A percentile compares a stretch with the other conserved stretches of the same genome.
Evolutionary conservation across 495 filamentous ascomycete species (phyloP).

Genomic region (Pyronema domesticum): DNA sequence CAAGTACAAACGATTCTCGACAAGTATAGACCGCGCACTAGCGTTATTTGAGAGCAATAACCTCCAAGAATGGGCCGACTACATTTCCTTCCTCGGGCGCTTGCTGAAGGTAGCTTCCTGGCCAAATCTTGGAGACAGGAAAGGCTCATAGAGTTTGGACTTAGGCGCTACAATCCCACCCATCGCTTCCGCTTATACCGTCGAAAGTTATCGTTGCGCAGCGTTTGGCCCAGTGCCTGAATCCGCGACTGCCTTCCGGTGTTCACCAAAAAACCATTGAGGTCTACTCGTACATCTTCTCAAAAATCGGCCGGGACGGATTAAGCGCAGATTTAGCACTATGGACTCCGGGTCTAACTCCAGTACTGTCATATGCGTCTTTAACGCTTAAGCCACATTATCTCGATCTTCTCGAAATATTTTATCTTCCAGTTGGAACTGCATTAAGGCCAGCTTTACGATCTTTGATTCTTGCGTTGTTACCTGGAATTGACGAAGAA

Average conservation of each 20-base stretch:
- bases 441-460: slow-evolving; percentile 75
- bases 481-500: slow-evolving; percentile 89
- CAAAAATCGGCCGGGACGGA: slow-evolving; percentile 52
- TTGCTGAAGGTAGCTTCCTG: slow-evolving; percentile 54
- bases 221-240: slow-evolving; percentile 83
- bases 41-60: slow-evolving; percentile 71
- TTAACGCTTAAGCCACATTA: slow-evolving; percentile 71
- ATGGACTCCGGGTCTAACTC: slow-evolving; percentile 75
- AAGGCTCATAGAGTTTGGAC: not conserved
- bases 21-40: slow-evolving; percentile 69
- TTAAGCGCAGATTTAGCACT: slow-evolving; percentile 64
- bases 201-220: slow-evolving; percentile 73
- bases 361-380: slow-evolving; percentile 83
- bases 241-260: slow-evolving; percentile 79
- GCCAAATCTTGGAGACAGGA: not conserved
- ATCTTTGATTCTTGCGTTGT: slow-evolving; percentile 61
- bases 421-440: slow-evolving; percentile 52
- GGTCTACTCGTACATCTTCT: slow-evolving; percentile 79
- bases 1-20: slow-evolving; percentile 76
- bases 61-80: slow-evolving; percentile 97
- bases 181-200: slow-evolving; percentile 52
- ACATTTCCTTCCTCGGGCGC: slow-evolving; percentile 88
- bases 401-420: slow-evolving; percentile 62
- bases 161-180: slow-evolving; percentile 77
- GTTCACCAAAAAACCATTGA: slow-evolving; percentile 98